Base-by-base conservation (phyloP, 2,329 filamentous ascomycete species). In the Aspergillus transmontanensis region DNA sequence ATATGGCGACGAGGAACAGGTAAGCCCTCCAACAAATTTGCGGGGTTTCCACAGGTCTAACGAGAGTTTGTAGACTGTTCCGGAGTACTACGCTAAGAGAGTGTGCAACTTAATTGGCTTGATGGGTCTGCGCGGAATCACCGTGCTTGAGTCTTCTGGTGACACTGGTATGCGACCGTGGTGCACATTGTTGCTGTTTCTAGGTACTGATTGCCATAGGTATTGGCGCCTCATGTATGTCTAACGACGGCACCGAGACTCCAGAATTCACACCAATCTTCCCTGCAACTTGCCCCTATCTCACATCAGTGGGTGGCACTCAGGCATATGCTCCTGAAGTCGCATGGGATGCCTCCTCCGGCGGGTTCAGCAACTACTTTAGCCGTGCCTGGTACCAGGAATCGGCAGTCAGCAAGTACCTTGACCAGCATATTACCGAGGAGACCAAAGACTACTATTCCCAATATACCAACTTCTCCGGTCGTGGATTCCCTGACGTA, bases 61-160 rank as follows among this genome's bases (percentile, higher is more conserved):
- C 23, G 5, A 26, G 12, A 48, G 14, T 10, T 4, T 7, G 21
- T 85, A 90, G 69, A 84, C 85, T 6, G 81, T 91, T 0, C 89
- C 89, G 0, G 71, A 78, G 3, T 83, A 84, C 12, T 92, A 90
- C 70, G 86, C 87, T 21, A 79, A 80, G 55, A 82, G 84, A 57
- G 86, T 89, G 14, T 91, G 89, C 79, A 82, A 85, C 65, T 80
- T 87, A 66, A 88, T 90, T 69, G 86, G 84, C 50, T 84, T 89
- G 68, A 85, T 91, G 36, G 88, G 87, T n/a, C 84, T 86, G 1
- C 86, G 88, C 46, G 89, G 89, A n/a, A 84, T 89, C 4, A 85
- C 85, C 1, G 80, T 90, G n/a, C 76, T 91, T 34, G 87, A 89
- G 72, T 82, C 84, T 12, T 86, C 84, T 2, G 87, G 88, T 7